A percentile compares a stretch with the other conserved stretches of the same genome.
phyloP scores from a whole-genome alignment of 2,329 filamentous ascomycete genomes.

The Penicillium sp. region DNA sequence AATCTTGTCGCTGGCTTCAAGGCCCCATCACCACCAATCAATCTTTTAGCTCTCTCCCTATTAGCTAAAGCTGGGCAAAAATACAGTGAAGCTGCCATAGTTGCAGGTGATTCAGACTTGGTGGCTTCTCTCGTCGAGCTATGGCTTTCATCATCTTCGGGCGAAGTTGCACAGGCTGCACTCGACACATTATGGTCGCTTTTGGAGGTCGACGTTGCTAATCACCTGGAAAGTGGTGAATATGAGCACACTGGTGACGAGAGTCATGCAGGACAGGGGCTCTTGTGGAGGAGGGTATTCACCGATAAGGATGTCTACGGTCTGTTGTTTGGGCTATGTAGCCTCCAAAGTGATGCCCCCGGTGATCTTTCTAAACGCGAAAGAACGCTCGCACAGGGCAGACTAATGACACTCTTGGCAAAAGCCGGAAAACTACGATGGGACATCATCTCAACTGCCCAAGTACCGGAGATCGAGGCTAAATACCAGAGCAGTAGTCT shows the following conservation, averaged over 20 bases:
- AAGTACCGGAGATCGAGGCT: slow-evolving; percentile 46
- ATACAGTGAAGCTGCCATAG: slow-evolving; percentile 48
- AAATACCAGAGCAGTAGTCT: slow-evolving; percentile 37
- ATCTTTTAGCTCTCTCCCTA: slow-evolving; percentile 48
- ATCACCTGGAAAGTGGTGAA: slow-evolving; percentile 23
- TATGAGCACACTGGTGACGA: slow-evolving; percentile 16
- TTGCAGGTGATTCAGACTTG: slow-evolving; percentile 50
- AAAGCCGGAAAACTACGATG: slow-evolving; percentile 48
- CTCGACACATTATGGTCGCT: slow-evolving; percentile 47
- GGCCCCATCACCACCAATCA: slow-evolving; percentile 46
- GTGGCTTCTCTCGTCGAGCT: slow-evolving; percentile 48
- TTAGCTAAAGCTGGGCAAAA: slow-evolving; percentile 48
- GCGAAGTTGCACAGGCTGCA: slow-evolving; percentile 48
- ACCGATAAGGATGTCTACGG: slow-evolving; percentile 52
- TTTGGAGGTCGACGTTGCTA: slow-evolving; percentile 43
- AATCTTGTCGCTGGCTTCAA: slow-evolving; percentile 49
- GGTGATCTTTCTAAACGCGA: slow-evolving; percentile 42
- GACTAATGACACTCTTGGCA: slow-evolving; percentile 51
- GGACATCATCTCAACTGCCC: slow-evolving; percentile 44
- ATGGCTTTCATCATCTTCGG: slow-evolving; percentile 51
- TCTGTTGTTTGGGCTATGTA: slow-evolving; percentile 49
- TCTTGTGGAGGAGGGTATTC: slow-evolving; percentile 56
- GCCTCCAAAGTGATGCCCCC: slow-evolving; percentile 33
- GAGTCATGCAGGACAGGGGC: slow-evolving; percentile 38
- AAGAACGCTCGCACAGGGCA: slow-evolving; percentile 53